Percentiles rank a stretch among this genome's conserved stretches.
Conservation (phyloP, 345 rosid genomes). For the Gossypium australe region DNA sequence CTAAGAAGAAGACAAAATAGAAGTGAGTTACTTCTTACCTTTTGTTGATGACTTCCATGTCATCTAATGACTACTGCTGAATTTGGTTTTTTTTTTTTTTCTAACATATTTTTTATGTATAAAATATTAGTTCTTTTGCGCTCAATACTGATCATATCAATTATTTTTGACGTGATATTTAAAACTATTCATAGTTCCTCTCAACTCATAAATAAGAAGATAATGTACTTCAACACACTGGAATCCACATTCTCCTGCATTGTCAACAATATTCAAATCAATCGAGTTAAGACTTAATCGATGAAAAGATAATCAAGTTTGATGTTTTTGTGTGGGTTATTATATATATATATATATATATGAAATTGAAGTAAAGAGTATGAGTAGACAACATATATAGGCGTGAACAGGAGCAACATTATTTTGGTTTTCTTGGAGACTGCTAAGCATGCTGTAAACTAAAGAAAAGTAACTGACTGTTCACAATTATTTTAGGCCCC, state of each 20-base stretch:
- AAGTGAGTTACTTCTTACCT: neutral
- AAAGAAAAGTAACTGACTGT: neutral
- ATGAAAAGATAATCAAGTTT: too few species aligned
- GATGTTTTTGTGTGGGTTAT: neutral
- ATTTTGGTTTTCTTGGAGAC: conserved; percentile 8
- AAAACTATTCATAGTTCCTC: too few species aligned
- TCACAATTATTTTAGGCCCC: conserved; percentile 13
- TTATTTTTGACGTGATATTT: too few species aligned
- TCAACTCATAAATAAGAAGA: too few species aligned
- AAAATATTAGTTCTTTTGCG: too few species aligned
- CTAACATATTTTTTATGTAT: too few species aligned
- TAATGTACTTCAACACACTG: accelerated
- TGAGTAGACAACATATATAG: too few species aligned
- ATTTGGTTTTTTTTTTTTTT: neutral
- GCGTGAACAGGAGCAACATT: conserved; percentile 8
- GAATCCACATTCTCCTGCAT: accelerated
- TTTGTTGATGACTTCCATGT: neutral
- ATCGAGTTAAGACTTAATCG: accelerated
- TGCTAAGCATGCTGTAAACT: conserved; percentile 3
- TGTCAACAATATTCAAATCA: too few species aligned
- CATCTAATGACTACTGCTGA: neutral
- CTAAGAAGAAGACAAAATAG: neutral
- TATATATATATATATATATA: too few species aligned
- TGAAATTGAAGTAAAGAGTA: neutral
- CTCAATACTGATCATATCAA: too few species aligned